Base-by-base conservation (phyloP, 106 monocot genomes). In the Dioscorea dumetorum region DNA sequence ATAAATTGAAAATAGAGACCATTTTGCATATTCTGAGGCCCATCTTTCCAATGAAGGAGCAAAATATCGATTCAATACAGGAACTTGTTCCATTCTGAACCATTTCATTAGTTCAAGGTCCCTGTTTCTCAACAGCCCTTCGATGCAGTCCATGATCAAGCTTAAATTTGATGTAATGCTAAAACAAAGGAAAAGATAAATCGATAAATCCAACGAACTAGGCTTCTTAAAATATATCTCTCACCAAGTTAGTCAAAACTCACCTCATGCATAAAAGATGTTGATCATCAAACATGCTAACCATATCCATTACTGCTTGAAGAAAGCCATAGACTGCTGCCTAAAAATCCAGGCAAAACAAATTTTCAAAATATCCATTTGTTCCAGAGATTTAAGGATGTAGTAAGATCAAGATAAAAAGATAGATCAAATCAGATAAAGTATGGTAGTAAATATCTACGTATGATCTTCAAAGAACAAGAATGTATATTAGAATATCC, bases 81-180 rank as follows among this genome's bases (percentile, higher is more conserved):
- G 66, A 67, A 74, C 62, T 58, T 74, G 57, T 59, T 65, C 73
- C 49, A 48, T 58, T n/a, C 31, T 66, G 59, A 74, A 74, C 73
- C 73, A 66, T 1, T 66, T 24, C 49, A 31, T 48, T 48, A 74
- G 13, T 19, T 57, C 48, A 4, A 11, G 66, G 49, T 66, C 66
- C 49, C 24, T 74, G 58, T 59, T 74, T 22, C 31, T 59, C 58
- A 74, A 48, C 24, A 66, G 17, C 3, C 12, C 48, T 33, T 58
- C 58, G 28, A 74, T 34, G 35, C 57, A 57, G n/a, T 74, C 58
- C 57, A 48, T 11, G 24, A 74, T 18, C 33, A 59, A 21, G 18
- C 56, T 57, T 49, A 66, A 34, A 48, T 66, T 74, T 4, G 41
- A 57, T 22, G 73, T 66, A 67, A 74, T 57, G 17, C 66, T 74